Percentiles rank a stretch among this genome's conserved stretches.
phyloP scores from a whole-genome alignment of 2,329 filamentous ascomycete genomes.

The Malbranchea cinnamomea region DNA sequence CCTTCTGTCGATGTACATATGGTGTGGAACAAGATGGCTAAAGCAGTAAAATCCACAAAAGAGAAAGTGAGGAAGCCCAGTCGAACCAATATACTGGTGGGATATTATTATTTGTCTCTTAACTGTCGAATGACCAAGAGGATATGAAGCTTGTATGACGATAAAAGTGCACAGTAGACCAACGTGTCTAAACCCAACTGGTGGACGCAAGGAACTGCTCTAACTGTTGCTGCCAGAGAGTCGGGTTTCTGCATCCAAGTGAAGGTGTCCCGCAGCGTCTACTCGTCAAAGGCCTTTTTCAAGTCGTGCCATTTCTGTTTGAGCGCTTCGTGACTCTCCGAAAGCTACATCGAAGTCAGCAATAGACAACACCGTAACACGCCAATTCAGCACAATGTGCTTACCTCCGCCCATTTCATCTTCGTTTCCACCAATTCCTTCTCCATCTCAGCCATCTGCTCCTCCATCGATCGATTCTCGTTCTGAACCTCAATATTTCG shows the following conservation, averaged over 20 bases:
- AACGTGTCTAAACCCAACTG: conserved; percentile 1
- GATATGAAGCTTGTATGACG: no score
- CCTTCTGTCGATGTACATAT: no score
- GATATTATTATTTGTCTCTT: no score
- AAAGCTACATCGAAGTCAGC: conserved; percentile 39
- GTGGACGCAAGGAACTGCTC: not conserved
- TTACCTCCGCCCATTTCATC: conserved; percentile 88
- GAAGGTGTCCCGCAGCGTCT: not conserved
- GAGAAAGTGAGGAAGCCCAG: no score
- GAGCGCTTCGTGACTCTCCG: conserved; percentile 52
- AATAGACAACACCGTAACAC: conserved; percentile 2
- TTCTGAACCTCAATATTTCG: conserved; percentile 87
- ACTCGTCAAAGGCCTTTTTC: conserved; percentile 36
- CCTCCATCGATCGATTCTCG: conserved; percentile 76
- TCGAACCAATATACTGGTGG: no score
- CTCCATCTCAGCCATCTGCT: conserved; percentile 83
- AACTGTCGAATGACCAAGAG: no score
- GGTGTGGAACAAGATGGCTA: no score
- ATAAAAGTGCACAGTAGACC: not conserved
- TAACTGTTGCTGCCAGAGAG: not conserved
- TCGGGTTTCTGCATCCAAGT: not conserved
- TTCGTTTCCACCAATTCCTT: conserved; percentile 84
- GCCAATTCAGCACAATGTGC: conserved; percentile 18
- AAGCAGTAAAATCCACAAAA: no score
- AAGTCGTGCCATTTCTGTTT: conserved; percentile 66